These are phyloP conservation scores for Annulohypoxylon maeteangense DNA, from an alignment of 495 filamentous ascomycete species.

Conservation along the genomic window DNA sequence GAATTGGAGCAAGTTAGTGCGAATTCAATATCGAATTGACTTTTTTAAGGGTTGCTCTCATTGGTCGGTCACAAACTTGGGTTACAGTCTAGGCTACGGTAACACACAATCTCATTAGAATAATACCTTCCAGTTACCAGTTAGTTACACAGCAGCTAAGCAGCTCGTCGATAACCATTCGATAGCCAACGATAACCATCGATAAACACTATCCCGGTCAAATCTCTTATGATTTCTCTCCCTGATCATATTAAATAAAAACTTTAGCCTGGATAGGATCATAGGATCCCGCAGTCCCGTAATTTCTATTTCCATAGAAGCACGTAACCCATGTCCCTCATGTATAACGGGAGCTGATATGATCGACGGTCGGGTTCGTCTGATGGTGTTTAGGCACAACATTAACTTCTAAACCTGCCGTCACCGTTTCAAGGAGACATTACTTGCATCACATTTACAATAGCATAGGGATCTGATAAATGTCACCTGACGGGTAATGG, in stretches of 20 bases:
- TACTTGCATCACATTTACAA: conserved; percentile 38
- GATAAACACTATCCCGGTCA: background rate
- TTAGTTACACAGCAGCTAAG: too few relatives aligned
- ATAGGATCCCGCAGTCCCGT: conserved; percentile 1
- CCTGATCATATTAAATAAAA: background rate
- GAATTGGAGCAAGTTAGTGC: background rate
- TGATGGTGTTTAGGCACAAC: conserved; percentile 35
- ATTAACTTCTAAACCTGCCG: conserved; percentile 28
- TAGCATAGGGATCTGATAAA: conserved; percentile 38
- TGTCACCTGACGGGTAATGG: conserved; percentile 45
- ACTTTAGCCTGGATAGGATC: background rate
- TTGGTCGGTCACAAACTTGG: conserved; percentile 26
- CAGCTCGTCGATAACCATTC: background rate
- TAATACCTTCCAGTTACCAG: conserved; percentile 14
- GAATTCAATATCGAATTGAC: background rate
- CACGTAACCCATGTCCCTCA: conserved; percentile 9
- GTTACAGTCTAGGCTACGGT: conserved; percentile 2
- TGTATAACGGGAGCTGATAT: conserved; percentile 24
- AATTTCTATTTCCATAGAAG: conserved; percentile 6
- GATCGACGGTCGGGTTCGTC: conserved; percentile 44
- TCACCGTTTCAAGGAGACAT: conserved; percentile 41
- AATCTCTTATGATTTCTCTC: background rate
- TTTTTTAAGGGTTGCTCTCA: conserved; percentile 9
- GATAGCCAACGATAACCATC: background rate
- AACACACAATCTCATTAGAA: conserved; percentile 23